Percentiles rank a stretch among this genome's conserved stretches.
phyloP scores from a whole-genome alignment of 768 basidiomycete species.

The Leccinum subgranulosum region DNA sequence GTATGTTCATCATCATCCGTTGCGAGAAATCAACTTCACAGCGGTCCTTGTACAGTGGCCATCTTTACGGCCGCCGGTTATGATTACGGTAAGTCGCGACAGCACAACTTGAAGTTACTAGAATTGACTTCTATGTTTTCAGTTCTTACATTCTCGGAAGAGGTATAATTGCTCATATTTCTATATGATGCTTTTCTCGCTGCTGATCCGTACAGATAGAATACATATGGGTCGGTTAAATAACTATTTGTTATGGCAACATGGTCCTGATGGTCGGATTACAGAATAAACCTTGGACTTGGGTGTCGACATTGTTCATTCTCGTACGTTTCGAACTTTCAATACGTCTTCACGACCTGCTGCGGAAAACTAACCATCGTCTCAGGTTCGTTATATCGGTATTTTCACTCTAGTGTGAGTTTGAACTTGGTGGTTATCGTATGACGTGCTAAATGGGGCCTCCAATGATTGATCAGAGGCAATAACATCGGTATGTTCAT shows the following conservation, averaged over 20 bases:
- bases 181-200: not conserved
- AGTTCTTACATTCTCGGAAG: slow-evolving; percentile 9
- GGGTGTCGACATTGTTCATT: slow-evolving; percentile 7
- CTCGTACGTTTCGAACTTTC: not conserved
- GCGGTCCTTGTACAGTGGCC: not conserved
- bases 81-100: slow-evolving; percentile 4
- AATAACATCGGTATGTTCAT: not conserved
- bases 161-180: not conserved
- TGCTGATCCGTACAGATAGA: not conserved
- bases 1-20: not conserved
- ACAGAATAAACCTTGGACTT: slow-evolving; percentile 9
- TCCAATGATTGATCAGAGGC: not conserved
- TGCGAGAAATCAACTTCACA: not conserved
- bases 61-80: slow-evolving; percentile 4
- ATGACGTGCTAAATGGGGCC: not conserved
- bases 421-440: not conserved
- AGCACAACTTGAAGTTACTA: not conserved
- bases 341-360: not conserved
- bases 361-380: not conserved
- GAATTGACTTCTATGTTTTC: not conserved
- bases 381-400: slow-evolving; percentile 10
- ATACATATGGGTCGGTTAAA: slow-evolving; percentile 9
- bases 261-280: not conserved
- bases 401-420: slow-evolving; percentile 1
- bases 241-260: not conserved